phyloP scores from a whole-genome alignment of 2,329 filamentous ascomycete species.

The Teratosphaeria nubilosa region DNA sequence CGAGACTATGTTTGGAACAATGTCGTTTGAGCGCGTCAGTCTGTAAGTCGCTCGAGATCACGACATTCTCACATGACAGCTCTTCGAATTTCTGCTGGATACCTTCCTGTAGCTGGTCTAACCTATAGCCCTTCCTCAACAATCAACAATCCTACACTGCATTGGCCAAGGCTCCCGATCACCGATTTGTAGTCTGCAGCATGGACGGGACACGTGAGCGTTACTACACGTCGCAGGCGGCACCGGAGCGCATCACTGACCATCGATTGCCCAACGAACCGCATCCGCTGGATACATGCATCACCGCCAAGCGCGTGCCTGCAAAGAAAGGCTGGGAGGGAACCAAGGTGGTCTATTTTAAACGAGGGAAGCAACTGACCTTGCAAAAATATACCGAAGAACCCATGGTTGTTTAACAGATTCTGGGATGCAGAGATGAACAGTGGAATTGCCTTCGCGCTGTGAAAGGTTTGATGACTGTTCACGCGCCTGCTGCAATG shows the following conservation, averaged over 20 bases:
- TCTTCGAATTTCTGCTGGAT: background rate
- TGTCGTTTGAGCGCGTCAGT: background rate
- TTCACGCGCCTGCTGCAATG: background rate
- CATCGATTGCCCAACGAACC: background rate
- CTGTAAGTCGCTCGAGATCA: background rate
- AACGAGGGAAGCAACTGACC: background rate
- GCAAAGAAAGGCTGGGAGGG: background rate
- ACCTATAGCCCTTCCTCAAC: background rate
- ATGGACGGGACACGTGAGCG: background rate
- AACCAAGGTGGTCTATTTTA: background rate
- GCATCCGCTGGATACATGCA: background rate
- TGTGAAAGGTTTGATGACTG: background rate
- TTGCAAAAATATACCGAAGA: background rate
- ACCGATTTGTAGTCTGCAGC: background rate
- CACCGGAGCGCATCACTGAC: background rate
- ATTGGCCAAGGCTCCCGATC: background rate
- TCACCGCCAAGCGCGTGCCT: background rate
- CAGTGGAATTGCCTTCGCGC: background rate
- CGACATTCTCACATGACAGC: background rate
- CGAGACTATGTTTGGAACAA: background rate
- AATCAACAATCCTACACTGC: background rate
- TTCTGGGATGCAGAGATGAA: background rate
- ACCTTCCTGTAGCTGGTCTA: background rate
- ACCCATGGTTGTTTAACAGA: background rate
- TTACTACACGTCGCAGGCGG: background rate